Percentiles rank a stretch among this genome's conserved stretches.
Evolutionary conservation across 805 yeast genomes (phyloP).

Genomic region (Pichia kluyveri): DNA sequence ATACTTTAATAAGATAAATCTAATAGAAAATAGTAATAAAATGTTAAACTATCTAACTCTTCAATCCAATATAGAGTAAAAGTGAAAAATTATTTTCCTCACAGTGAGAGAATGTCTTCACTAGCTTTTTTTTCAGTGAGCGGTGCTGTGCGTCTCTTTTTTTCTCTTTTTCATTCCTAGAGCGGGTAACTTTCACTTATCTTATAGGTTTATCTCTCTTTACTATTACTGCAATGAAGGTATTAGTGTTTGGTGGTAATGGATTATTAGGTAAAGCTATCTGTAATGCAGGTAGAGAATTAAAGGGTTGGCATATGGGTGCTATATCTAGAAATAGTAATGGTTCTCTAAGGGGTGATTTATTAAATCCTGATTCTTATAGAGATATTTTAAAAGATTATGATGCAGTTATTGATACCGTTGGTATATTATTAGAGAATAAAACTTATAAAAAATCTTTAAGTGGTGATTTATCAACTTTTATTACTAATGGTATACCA

Average conservation of each 20-base stretch:
- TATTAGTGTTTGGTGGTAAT: conserved; percentile 77
- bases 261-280: conserved; percentile 72
- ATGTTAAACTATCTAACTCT: no score
- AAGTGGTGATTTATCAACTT: not conserved
- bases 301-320: conserved; percentile 53
- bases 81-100: not conserved
- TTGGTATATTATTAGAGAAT: conserved; percentile 71
- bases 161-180: no score
- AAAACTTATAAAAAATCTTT: conserved; percentile 47
- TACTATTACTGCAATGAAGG: no score
- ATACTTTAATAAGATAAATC: not conserved
- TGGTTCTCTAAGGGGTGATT: conserved; percentile 58
- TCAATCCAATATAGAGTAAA: no score
- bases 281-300: conserved; percentile 54
- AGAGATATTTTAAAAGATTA: conserved; percentile 35
- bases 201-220: no score
- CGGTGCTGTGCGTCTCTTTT: no score
- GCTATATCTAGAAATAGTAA: conserved; percentile 57
- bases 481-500: not conserved
- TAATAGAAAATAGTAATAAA: no score
- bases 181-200: no score
- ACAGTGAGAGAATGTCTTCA: no score
- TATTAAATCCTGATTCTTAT: conserved; percentile 58
- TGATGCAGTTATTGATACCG: conserved; percentile 68
- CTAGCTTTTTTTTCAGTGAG: no score